phyloP scores from a whole-genome alignment of 1,284 basidiomycete species.

The Apiotrichum brassicae region DNA sequence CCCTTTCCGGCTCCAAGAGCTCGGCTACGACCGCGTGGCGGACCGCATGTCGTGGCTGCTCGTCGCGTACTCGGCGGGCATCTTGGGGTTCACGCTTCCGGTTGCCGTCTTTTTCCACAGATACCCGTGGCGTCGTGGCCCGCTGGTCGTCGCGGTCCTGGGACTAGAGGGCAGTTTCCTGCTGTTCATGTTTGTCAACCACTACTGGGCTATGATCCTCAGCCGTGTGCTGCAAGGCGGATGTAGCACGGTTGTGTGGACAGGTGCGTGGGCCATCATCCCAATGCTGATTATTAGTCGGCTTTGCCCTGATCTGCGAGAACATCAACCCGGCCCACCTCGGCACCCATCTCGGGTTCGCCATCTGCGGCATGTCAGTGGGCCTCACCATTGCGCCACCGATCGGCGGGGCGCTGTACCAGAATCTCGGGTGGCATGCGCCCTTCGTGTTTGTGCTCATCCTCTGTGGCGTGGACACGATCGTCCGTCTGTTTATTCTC shows the following conservation, averaged over 20 bases:
- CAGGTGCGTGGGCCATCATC: constrained; percentile 63
- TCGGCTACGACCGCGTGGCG: constrained; percentile 33
- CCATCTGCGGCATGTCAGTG: constrained; percentile 62
- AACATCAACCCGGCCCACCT: constrained; percentile 56
- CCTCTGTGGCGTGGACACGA: constrained; percentile 57
- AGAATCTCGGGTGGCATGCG: constrained; percentile 61
- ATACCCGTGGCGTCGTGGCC: constrained; percentile 51
- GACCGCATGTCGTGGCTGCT: constrained; percentile 36
- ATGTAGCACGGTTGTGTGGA: constrained; percentile 68
- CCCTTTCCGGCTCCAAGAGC: constrained; percentile 52
- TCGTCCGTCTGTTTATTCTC: constrained; percentile 51
- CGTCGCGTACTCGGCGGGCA: constrained; percentile 36
- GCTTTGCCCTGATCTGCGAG: constrained; percentile 52
- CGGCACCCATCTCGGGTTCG: constrained; percentile 65
- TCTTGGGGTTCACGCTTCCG: constrained; percentile 56
- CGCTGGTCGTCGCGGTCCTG: constrained; percentile 53
- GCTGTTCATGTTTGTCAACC: constrained; percentile 68
- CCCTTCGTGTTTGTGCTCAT: constrained; percentile 67
- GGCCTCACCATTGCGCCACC: constrained; percentile 55
- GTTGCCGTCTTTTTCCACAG: constrained; percentile 63
- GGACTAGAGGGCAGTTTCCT: constrained; percentile 50
- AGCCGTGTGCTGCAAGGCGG: constrained; percentile 66
- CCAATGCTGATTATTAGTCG: constrained; percentile 1
- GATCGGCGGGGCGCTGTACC: constrained; percentile 62
- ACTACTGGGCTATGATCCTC: constrained; percentile 63